phyloP scores from a whole-genome alignment of 371 early-diverging fungal species.

The Mortierella sp. region DNA sequence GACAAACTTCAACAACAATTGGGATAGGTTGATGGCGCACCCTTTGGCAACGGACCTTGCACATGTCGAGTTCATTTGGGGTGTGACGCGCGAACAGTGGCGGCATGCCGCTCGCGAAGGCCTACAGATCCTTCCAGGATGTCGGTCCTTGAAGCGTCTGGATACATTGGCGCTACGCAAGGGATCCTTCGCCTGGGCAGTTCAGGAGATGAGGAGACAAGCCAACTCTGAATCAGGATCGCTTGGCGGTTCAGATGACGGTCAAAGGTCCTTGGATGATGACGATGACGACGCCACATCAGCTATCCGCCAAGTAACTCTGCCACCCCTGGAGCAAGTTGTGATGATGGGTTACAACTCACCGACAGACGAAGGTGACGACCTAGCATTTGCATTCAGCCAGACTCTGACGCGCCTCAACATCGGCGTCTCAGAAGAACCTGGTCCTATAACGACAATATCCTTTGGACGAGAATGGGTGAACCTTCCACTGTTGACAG shows the following conservation, averaged over 20 bases:
- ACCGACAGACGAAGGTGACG: neutral
- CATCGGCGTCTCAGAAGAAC: neutral
- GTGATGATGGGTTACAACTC: neutral
- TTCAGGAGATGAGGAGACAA: neutral
- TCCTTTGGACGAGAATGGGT: neutral
- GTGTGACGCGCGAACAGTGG: neutral
- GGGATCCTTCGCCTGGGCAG: neutral
- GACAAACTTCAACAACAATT: neutral
- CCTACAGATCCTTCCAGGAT: neutral
- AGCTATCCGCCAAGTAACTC: neutral
- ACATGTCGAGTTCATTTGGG: neutral
- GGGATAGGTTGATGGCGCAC: neutral
- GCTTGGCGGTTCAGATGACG: neutral
- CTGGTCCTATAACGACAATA: neutral
- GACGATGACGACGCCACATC: too few relatives aligned
- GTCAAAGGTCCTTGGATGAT: neutral
- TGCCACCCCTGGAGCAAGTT: neutral
- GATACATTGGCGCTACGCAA: neutral
- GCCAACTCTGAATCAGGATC: neutral
- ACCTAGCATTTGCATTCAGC: neutral
- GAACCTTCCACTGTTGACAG: neutral
- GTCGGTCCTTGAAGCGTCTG: neutral
- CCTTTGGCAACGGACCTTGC: neutral
- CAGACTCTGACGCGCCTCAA: neutral
- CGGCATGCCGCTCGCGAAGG: neutral